Evolutionary conservation across 2,329 filamentous ascomycete genomes (phyloP).

Genomic region (Cercospora zeae-maydis): DNA sequence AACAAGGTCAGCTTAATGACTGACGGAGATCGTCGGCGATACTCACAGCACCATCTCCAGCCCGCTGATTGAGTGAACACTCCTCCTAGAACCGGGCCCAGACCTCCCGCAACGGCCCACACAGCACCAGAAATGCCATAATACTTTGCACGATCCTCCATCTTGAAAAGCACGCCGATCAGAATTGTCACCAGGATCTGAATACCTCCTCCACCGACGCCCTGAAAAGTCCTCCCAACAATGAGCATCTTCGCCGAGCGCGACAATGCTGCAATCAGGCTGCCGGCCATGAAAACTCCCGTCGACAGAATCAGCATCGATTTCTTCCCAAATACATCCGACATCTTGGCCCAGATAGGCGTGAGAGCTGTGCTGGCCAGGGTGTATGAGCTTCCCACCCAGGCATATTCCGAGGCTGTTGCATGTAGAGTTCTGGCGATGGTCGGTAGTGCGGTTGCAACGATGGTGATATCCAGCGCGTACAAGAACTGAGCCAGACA

Average conservation of each 20-base stretch:
- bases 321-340: slow-evolving; percentile 65
- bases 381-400: slow-evolving; percentile 53
- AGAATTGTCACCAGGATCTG: slow-evolving; percentile 48
- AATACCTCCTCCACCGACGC: slow-evolving; percentile 48
- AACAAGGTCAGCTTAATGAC: background rate
- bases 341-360: slow-evolving; percentile 60
- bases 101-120: slow-evolving; percentile 43
- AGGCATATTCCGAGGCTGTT: slow-evolving; percentile 50
- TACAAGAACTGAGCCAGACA: slow-evolving; percentile 41
- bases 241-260: slow-evolving; percentile 42
- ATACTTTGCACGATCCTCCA: slow-evolving; percentile 47
- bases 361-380: slow-evolving; percentile 50
- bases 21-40: background rate
- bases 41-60: slow-evolving; percentile 24
- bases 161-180: slow-evolving; percentile 49
- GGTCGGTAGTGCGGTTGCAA: slow-evolving; percentile 60
- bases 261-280: slow-evolving; percentile 19
- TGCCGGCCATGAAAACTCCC: slow-evolving; percentile 51
- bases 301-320: slow-evolving; percentile 58
- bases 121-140: slow-evolving; percentile 40
- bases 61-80: slow-evolving; percentile 24
- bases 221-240: slow-evolving; percentile 53
- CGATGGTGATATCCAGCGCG: slow-evolving; percentile 60
- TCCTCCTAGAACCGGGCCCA: slow-evolving; percentile 48
- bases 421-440: slow-evolving; percentile 40